Base-by-base conservation (phyloP, 805 yeast genomes). In the Diddensiella santjacobensis region DNA sequence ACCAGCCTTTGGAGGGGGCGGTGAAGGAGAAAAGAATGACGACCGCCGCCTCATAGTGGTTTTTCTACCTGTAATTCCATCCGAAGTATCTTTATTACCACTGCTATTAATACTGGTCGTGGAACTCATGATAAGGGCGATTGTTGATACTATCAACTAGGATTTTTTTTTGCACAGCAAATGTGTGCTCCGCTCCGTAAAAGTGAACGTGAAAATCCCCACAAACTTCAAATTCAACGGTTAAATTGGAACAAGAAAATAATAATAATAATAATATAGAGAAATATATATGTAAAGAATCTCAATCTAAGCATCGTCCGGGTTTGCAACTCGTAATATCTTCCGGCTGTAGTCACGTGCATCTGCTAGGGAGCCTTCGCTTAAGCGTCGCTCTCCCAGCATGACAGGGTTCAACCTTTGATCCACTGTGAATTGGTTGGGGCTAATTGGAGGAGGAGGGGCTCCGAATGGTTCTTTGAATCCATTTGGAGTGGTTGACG, bases 281-380 rank as follows among this genome's bases (percentile, higher is more conserved):
- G 31, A 26, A 8, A 26, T 26, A 26, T 26, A 26, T 26, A n/a
- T n/a, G n/a, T n/a, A n/a, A n/a, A n/a, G n/a, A n/a, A n/a, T n/a
- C n/a, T n/a, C n/a, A n/a, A n/a, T n/a, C n/a, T 18, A 46, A 18
- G 37, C 45, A 55, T 76, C 81, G 64, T 87, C 96, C 1, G 96
- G 96, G 60, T 90, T 90, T 29, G 95, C 90, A 10, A 90, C 95
- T 51, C 88, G 83, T 41, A 90, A 71, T 17, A 87, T 81, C 69
- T 87, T 87, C 61, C 89, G 73, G 43, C 86, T 75, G 67, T 83
- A 86, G 64, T 87, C 93, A 3, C 87, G 80, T 53, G 85, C 95
- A 64, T 88, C 95, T 8, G 95, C 90, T 46, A 90, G 71, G 2
- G 91, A 81, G 3, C 96, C 96, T 59, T 86, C 91, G 58, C 89